phyloP scores from a whole-genome alignment of 1,284 basidiomycete species.

The Exobasidium cylindrosporum region DNA sequence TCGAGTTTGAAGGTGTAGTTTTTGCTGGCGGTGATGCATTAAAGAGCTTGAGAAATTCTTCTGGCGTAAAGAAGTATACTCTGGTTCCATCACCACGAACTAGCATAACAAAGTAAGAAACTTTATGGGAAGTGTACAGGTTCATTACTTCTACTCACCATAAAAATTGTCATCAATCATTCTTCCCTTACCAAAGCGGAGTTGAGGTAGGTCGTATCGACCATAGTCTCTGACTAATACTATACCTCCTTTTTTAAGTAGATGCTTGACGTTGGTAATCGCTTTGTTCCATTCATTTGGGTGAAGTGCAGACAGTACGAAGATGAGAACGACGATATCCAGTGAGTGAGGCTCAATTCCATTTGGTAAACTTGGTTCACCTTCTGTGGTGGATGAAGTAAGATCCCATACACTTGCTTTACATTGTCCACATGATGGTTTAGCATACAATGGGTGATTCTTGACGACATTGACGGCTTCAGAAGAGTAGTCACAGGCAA shows the following conservation, averaged over 20 bases:
- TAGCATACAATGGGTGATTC: conserved; percentile 24
- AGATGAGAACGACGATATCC: conserved; percentile 88
- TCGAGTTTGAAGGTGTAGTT: background rate
- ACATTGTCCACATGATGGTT: conserved; percentile 59
- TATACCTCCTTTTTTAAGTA: conserved; percentile 82
- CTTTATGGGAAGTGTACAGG: conserved; percentile 1
- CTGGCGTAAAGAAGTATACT: conserved; percentile 51
- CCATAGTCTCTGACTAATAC: conserved; percentile 92
- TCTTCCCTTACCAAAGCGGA: conserved; percentile 83
- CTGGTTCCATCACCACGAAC: conserved; percentile 87
- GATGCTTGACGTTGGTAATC: conserved; percentile 70
- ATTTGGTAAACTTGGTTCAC: conserved; percentile 23
- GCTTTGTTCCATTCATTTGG: conserved; percentile 87
- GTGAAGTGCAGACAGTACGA: conserved; percentile 89
- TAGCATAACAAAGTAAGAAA: background rate
- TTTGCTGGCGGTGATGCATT: conserved; percentile 26
- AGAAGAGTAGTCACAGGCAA: conserved; percentile 85
- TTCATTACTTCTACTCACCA: background rate
- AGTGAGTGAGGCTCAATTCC: conserved; percentile 60
- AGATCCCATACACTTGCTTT: conserved; percentile 88
- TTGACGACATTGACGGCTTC: conserved; percentile 90
- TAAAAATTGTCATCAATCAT: conserved; percentile 78
- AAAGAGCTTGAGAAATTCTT: conserved; percentile 46
- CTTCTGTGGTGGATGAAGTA: conserved; percentile 54
- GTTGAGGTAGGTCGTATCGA: conserved; percentile 80